A percentile compares a stretch with the other conserved stretches of the same genome.
These are phyloP conservation scores for Protomyces lactucae-debilis DNA, from an alignment of 1,139 yeast genomes.

Conservation along the genomic window DNA sequence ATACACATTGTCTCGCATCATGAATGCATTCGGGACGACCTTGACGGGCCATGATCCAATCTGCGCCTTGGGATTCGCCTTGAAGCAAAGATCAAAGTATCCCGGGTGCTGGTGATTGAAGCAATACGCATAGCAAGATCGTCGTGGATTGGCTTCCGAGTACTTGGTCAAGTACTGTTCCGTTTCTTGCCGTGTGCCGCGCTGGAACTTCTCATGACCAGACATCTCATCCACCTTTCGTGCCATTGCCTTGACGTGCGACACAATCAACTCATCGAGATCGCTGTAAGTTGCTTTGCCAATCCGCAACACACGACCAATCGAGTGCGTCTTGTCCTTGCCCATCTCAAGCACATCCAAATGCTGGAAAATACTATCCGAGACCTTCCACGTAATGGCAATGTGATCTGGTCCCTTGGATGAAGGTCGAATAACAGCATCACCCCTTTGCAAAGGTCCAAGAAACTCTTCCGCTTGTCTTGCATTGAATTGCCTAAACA, in stretches of 20 bases:
- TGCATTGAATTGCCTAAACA: constrained; percentile 75
- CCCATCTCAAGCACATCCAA: constrained; percentile 74
- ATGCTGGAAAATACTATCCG: constrained; percentile 85
- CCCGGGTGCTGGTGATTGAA: constrained; percentile 90
- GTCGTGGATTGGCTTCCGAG: constrained; percentile 83
- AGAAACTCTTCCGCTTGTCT: constrained; percentile 88
- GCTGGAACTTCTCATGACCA: constrained; percentile 80
- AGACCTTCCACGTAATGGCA: constrained; percentile 95
- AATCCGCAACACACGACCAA: constrained; percentile 55
- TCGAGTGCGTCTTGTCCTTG: constrained; percentile 56
- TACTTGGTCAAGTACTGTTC: constrained; percentile 83
- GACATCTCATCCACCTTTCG: constrained; percentile 79
- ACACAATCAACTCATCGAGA: constrained; percentile 86
- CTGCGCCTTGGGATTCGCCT: constrained; percentile 65
- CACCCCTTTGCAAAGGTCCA: constrained; percentile 87
- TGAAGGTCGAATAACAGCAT: constrained; percentile 89
- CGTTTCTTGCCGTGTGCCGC: constrained; percentile 65
- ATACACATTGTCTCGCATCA: constrained; percentile 66
- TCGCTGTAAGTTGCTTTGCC: constrained; percentile 70
- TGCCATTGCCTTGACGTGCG: constrained; percentile 81
- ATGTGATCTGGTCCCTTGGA: constrained; percentile 82
- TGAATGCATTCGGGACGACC: constrained; percentile 71
- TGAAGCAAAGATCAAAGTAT: constrained; percentile 79
- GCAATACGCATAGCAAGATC: constrained; percentile 87
- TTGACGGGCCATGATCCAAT: constrained; percentile 85